Base-by-base conservation (phyloP, 306 rosid species). In the Clitoria ternatea region DNA sequence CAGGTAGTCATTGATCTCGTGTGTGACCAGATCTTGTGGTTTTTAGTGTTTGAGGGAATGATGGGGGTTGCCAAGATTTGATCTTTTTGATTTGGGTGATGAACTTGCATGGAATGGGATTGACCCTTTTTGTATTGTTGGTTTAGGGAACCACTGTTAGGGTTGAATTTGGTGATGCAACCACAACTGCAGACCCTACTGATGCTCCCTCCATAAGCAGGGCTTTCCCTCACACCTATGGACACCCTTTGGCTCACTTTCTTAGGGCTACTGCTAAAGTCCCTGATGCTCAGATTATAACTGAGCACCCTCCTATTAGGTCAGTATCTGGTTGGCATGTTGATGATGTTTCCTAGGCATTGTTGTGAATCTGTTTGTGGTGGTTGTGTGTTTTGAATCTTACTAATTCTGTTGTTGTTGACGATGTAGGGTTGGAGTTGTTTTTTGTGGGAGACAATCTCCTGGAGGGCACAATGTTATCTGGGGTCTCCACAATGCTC, bases 381-480 rank as follows among this genome's bases (percentile, higher is more conserved):
- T 32, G 4, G 6, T 49, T 62, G 60, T 62, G 7, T 66, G 37
- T 29, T 74, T 71, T 53, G 24, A 73, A 80, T 79, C 73, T 26
- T 3, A 47, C 5, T 7, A 30, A 23, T 50, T 47, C 1, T 68
- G 29, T 27, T 77, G 54, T 50, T 77, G 73, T 49, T 42, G 50
- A 40, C 59, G 48, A 19, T 53, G 55, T 74, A 94, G 97, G 87
- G 99, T 94, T 17, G 99, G 99, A 42, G 2, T 94, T 74, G 96
- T 94, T 76, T 94, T 94, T 62, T 87, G 96, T 75, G 99, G 99
- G 30, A 87, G 99, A 76, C 99, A 94, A 77, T 94, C 99, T 69
- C 99, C 99, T 37, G 99, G 99, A 55, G 99, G 99, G 42, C 99
- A 94, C 84, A 94, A 94, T 73, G 96, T 91, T 60, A 82, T 91